A percentile compares a stretch with the other conserved stretches of the same genome.
phyloP scores from a whole-genome alignment of 139 green algal species.

The Picochlorum sp. region DNA sequence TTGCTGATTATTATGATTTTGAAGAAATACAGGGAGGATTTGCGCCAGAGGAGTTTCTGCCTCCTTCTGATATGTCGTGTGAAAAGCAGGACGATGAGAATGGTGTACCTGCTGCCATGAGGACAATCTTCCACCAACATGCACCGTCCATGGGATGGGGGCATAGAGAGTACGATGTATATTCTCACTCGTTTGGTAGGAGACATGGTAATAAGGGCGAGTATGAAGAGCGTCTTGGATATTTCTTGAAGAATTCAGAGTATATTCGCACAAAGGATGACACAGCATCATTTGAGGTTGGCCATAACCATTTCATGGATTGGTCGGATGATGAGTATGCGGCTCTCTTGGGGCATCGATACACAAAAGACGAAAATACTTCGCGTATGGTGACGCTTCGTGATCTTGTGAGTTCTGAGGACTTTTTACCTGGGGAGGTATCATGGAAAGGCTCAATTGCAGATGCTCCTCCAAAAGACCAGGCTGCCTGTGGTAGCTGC shows the following conservation, averaged over 20 bases:
- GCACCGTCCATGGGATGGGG: neutral
- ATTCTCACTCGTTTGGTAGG: constrained; percentile 29
- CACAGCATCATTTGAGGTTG: constrained; percentile 10
- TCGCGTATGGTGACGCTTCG: constrained; percentile 19
- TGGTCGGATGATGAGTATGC: constrained; percentile 37
- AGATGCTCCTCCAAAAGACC: constrained; percentile 53
- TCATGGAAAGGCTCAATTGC: constrained; percentile 35
- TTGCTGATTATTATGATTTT: constrained; percentile 26
- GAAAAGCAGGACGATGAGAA: constrained; percentile 3
- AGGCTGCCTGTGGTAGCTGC: constrained; percentile 39
- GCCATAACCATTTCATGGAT: constrained; percentile 43
- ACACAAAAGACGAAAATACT: neutral
- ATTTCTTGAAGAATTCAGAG: constrained; percentile 20
- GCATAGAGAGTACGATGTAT: constrained; percentile 30
- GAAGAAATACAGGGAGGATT: constrained; percentile 6
- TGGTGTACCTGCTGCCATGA: neutral
- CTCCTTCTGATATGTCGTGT: constrained; percentile 10
- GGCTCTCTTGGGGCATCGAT: constrained; percentile 23
- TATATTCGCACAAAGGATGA: constrained; percentile 13
- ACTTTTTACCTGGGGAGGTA: constrained; percentile 27
- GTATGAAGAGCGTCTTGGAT: constrained; percentile 23
- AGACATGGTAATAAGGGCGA: constrained; percentile 26
- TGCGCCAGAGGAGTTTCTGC: constrained; percentile 7
- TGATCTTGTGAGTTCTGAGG: constrained; percentile 6
- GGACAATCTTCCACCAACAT: neutral